Evolutionary conservation across 192 early-diverging fungal genomes (phyloP).

Genomic region (Obelidium mucronatum): DNA sequence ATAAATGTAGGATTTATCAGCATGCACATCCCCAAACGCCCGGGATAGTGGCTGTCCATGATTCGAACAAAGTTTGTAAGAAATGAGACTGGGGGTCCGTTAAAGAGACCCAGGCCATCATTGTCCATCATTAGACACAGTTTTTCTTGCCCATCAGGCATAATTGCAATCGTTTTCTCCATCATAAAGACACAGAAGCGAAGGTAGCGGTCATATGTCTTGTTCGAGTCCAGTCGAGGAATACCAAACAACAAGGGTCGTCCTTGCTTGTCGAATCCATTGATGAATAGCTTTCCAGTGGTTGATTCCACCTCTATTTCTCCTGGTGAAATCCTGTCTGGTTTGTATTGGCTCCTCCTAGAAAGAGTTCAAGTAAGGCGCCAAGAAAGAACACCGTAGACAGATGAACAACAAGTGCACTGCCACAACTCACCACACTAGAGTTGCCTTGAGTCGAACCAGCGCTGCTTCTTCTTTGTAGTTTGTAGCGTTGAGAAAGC

Average conservation of each 20-base stretch:
- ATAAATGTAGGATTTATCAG: slow-evolving; percentile 85
- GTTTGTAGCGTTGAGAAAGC: not conserved
- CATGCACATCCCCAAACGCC: slow-evolving; percentile 66
- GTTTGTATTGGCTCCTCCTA: slow-evolving; percentile 72
- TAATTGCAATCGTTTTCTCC: slow-evolving; percentile 76
- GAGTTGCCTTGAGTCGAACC: slow-evolving; percentile 1
- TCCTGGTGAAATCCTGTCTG: slow-evolving; percentile 70
- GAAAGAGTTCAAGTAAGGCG: too few species aligned
- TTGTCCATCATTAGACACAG: slow-evolving; percentile 85
- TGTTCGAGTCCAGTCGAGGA: slow-evolving; percentile 75
- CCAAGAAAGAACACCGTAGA: slow-evolving; percentile 46
- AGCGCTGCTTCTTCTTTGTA: not conserved
- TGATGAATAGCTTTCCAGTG: slow-evolving; percentile 82
- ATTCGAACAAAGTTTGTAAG: slow-evolving; percentile 70
- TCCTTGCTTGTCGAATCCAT: slow-evolving; percentile 59
- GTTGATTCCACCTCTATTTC: slow-evolving; percentile 76
- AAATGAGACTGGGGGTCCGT: slow-evolving; percentile 58
- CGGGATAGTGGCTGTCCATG: slow-evolving; percentile 89
- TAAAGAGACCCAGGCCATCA: slow-evolving; percentile 73
- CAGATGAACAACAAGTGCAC: not conserved
- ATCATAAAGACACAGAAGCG: slow-evolving; percentile 81
- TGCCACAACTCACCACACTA: slow-evolving; percentile 20
- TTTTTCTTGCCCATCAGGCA: slow-evolving; percentile 72
- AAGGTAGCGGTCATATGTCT: slow-evolving; percentile 71
- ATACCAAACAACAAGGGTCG: slow-evolving; percentile 51